Evolutionary conservation across 495 filamentous ascomycete genomes (phyloP), one percentile per base, ranked within the genome.

Genomic region (Copromyces sp.): DNA sequence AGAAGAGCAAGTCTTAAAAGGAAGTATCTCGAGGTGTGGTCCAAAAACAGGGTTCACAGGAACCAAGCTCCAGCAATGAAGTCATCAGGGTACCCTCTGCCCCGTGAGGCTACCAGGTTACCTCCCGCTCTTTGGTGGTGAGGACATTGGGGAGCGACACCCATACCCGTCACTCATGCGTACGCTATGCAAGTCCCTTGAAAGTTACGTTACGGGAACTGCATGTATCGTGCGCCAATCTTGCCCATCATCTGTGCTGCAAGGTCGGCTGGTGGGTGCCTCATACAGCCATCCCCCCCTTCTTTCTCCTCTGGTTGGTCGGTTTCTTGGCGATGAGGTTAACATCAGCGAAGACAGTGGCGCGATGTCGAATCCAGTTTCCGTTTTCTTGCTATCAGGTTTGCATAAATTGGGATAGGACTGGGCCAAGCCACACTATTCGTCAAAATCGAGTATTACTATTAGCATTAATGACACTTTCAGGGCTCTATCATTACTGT

Each of bases 41-140:
- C 29, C 53, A 44, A 47, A 77, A 77, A 78, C 77, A 70, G 72
- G 75, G 77, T 73, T 74, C 68, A 32, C 14, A 20, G 65, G 24
- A 45, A 69, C 41, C 24, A 65, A 69, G 68, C 71, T 40, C 9
- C 53, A 68, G 39, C 39, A 68, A 78, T 78, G 77, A 78, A 74
- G 75, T 78, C 77, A 78, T 78, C 53, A 69, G 39, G 24, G 6
- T 29, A 11, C 29, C 29, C 14, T 35, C 29, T 61, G 20, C 20
- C 45, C 45, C 4, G 45, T 59, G 47, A 32, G 47, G 24, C 47
- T 29, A 59, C 45, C 45, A 24, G 39, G 39, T 40, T 40, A 40
- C 39, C 39, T 40, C 39, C 39, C 39, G 8, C 3, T 61, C 45
- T 24, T 24, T 61, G 29, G 53, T 61, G 29, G 29, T 35, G 53